Conservation (phyloP, 371 early-diverging fungal species). For the Mucor indicus region DNA sequence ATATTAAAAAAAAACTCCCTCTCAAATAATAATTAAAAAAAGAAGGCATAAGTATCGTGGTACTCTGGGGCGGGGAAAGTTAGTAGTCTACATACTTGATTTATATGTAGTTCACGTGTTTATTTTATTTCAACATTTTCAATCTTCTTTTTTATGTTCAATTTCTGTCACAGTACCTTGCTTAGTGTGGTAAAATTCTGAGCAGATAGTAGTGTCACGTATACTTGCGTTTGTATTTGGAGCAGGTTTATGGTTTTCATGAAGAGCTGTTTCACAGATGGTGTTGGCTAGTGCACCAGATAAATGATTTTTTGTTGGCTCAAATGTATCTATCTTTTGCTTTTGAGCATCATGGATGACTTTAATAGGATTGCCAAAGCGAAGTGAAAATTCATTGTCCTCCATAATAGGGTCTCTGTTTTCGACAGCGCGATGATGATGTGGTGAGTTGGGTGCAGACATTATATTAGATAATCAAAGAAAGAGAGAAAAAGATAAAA, state of each 20-base stretch:
- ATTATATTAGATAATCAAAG: no score
- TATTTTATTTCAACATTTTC: no score
- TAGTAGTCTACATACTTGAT: no score
- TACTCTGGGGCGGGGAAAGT: no score
- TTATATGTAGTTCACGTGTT: no score
- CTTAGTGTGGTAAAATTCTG: conserved; percentile 31
- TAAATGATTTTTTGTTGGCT: conserved; percentile 25
- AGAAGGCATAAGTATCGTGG: no score
- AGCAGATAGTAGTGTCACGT: conserved; percentile 24
- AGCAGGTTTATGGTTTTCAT: not conserved
- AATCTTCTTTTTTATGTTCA: conserved; percentile 18
- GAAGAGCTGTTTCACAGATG: conserved; percentile 1
- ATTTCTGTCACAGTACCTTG: conserved; percentile 24
- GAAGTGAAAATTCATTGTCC: conserved; percentile 35
- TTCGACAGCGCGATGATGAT: conserved; percentile 1
- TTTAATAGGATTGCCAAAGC: conserved; percentile 39
- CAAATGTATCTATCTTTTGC: conserved; percentile 20
- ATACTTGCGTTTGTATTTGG: conserved; percentile 9
- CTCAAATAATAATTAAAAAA: no score
- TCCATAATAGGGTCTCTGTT: conserved; percentile 35
- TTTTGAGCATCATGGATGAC: conserved; percentile 29
- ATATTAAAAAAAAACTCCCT: no score
- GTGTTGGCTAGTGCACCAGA: conserved; percentile 10
- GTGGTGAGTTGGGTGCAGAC: not conserved
- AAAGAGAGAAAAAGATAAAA: no score